Base-by-base conservation (phyloP, 371 early-diverging fungal species). In the Saksenaea vasiformis region DNA sequence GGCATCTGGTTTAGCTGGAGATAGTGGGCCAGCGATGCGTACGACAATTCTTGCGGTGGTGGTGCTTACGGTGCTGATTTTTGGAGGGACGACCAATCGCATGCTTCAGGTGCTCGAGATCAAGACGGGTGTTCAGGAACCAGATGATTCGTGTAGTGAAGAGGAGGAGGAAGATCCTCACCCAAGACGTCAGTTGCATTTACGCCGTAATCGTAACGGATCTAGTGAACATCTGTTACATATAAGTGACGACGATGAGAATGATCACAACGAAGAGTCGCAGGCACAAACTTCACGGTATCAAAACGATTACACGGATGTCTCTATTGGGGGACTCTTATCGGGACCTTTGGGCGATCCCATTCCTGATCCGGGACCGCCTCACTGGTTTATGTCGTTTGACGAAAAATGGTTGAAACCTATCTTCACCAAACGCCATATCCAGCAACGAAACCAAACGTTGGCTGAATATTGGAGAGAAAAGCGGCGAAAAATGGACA, bases 41-140 rank as follows among this genome's bases (percentile, higher is more conserved):
- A 92, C 95, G 0, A 96, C 95, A 0, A 94, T 95, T 24, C 75
- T 97, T 53, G 90, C 94, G 3, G 93, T 95, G 3, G 95, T 95
- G 1, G 95, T 95, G 11, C 70, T 95, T 8, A 92, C 93, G 17
- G 91, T 97, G 17, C 79, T 94, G 14, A 75, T 93, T 22, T 91
- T 97, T 74, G 98, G 98, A 58, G 95, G 96, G 13, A 93, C 92
- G 0, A 95, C 94, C 0, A 86, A 88, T 37, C 82, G 85, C 17
- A 91, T 93, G 74, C 80, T 96, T 27, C 86, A 90, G 64, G 73
- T 86, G 15, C 74, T 95, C 8, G 85, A 88, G 17, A 91, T 96
- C 63, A 76, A 85, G 34, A 90, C 92, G 0, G 95, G 93, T 19
- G 91, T 91, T 13, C 79, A 84, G 7, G 86, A 86, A 55, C 80